A percentile compares a stretch with the other conserved stretches of the same genome.
These are phyloP conservation scores for Lentinula sp. DNA, from an alignment of 768 basidiomycete genomes.

Conservation along the genomic window DNA sequence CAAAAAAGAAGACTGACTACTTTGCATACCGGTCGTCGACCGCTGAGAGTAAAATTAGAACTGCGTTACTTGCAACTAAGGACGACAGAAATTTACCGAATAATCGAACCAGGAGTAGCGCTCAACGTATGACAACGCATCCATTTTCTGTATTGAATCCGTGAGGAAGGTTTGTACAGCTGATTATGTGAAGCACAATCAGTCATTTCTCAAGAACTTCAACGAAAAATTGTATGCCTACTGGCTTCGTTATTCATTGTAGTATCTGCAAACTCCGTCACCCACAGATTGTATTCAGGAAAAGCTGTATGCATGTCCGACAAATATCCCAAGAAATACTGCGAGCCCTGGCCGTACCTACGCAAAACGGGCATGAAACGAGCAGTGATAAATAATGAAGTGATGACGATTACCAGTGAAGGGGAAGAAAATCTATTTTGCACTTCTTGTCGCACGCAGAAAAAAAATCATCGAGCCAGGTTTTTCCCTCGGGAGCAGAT, in stretches of 20 bases:
- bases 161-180: slow-evolving; percentile 10
- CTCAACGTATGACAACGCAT: slow-evolving; percentile 9
- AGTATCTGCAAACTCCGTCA: slow-evolving; percentile 26
- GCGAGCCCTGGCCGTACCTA: slow-evolving; percentile 26
- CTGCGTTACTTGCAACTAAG: not conserved
- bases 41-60: not conserved
- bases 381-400: not conserved
- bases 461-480: slow-evolving; percentile 28
- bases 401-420: slow-evolving; percentile 24
- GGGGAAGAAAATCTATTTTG: slow-evolving; percentile 27
- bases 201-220: no score
- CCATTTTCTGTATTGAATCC: slow-evolving; percentile 5
- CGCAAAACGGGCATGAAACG: not conserved
- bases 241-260: slow-evolving; percentile 4
- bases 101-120: slow-evolving; percentile 15
- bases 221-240: not conserved
- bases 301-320: slow-evolving; percentile 25
- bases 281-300: slow-evolving; percentile 26
- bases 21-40: not conserved
- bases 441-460: slow-evolving; percentile 26
- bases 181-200: not conserved
- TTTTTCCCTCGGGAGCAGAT: slow-evolving; percentile 21
- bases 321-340: slow-evolving; percentile 28
- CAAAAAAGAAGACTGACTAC: not conserved
- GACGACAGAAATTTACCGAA: slow-evolving; percentile 7